phyloP scores from a whole-genome alignment of 2,329 filamentous ascomycete genomes.

The Epicoccum sorghinum region DNA sequence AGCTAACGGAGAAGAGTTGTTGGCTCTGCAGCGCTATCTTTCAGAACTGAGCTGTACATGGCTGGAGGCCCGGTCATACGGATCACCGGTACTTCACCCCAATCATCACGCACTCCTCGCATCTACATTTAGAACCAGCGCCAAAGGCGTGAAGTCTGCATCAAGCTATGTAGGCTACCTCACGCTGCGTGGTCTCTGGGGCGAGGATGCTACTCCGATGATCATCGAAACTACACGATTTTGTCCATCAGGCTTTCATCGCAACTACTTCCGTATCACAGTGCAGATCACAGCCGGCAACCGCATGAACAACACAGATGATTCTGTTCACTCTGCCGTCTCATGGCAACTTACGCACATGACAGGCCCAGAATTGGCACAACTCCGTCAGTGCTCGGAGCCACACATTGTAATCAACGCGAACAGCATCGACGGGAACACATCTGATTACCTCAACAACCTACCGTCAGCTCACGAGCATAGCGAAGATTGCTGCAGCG shows the following conservation, averaged over 20 bases:
- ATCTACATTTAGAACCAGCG: background rate
- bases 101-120: background rate
- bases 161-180: conserved; percentile 1
- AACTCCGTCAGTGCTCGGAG: background rate
- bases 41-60: conserved; percentile 1
- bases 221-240: conserved; percentile 1
- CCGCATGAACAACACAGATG: background rate
- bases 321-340: background rate
- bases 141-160: background rate
- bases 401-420: background rate
- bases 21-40: background rate
- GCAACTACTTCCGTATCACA: background rate
- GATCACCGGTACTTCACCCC: background rate
- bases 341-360: background rate
- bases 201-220: background rate
- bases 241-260: background rate
- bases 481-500: background rate
- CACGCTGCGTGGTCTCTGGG: background rate
- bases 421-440: background rate
- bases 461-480: background rate
- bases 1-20: background rate
- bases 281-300: background rate
- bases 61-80: background rate
- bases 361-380: background rate
- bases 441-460: background rate